These are phyloP conservation scores for Paradendryphiella salina DNA, from an alignment of 2,329 filamentous ascomycete genomes.

Conservation along the genomic window DNA sequence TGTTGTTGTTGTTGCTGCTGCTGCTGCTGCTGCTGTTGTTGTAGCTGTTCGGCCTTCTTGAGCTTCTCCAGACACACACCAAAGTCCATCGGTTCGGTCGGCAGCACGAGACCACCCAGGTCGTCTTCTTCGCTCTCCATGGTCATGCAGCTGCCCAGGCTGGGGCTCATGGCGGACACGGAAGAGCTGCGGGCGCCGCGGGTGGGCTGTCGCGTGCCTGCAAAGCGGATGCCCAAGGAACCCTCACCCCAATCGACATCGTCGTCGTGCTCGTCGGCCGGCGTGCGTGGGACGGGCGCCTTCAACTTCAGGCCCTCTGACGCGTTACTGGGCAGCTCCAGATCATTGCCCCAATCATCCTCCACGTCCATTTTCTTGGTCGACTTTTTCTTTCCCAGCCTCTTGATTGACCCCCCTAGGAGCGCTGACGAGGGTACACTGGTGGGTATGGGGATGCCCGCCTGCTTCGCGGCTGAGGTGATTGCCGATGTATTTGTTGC, in stretches of 20 bases:
- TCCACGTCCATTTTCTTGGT: conserved; percentile 50
- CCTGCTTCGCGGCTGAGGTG: conserved; percentile 74
- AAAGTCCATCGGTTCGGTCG: conserved; percentile 81
- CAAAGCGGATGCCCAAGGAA: conserved; percentile 86
- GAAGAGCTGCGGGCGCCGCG: conserved; percentile 83
- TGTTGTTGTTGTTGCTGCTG: conserved; percentile 22
- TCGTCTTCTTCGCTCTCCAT: conserved; percentile 92
- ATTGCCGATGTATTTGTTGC: conserved; percentile 83
- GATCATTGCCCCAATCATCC: conserved; percentile 57
- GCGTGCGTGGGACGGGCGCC: conserved; percentile 50
- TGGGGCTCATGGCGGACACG: conserved; percentile 86
- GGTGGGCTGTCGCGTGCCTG: conserved; percentile 79
- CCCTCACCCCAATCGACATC: conserved; percentile 92
- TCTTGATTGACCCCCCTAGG: conserved; percentile 89
- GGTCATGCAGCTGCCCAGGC: conserved; percentile 86
- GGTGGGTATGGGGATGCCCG: conserved; percentile 86
- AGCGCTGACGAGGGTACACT: conserved; percentile 88
- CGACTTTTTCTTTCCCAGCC: conserved; percentile 66
- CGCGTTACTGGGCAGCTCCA: conserved; percentile 50
- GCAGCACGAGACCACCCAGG: conserved; percentile 84
- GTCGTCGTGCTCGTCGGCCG: conserved; percentile 69
- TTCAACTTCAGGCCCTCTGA: conserved; percentile 49
- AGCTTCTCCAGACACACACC: conserved; percentile 74
- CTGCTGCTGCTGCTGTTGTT: conserved; percentile 17
- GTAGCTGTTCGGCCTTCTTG: conserved; percentile 54